A percentile compares a stretch with the other conserved stretches of the same genome.
These are phyloP conservation scores for Actinomortierella ambigua DNA, from an alignment of 371 early-diverging fungal species.

Conservation along the genomic window DNA sequence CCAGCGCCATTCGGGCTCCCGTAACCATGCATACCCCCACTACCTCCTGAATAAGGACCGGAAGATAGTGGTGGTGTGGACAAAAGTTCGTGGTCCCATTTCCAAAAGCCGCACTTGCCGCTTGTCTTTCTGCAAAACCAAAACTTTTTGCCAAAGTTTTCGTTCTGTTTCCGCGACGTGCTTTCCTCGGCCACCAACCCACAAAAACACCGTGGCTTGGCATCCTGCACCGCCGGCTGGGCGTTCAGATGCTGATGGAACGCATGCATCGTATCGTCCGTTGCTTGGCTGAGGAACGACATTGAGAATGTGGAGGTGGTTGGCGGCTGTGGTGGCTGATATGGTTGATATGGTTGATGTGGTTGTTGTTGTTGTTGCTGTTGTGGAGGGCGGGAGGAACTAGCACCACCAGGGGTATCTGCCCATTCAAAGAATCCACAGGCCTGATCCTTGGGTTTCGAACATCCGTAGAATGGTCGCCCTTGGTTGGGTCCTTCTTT, in stretches of 20 bases:
- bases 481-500: constrained; percentile 73
- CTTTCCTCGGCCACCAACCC: constrained; percentile 47
- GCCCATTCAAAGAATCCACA: constrained; percentile 62
- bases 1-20: no score
- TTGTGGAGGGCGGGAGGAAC: neutral
- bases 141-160: constrained; percentile 54
- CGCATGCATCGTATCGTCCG: constrained; percentile 12
- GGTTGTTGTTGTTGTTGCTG: neutral
- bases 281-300: neutral
- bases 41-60: no score
- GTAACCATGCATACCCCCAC: no score
- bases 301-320: neutral
- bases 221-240: constrained; percentile 8
- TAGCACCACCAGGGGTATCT: constrained; percentile 31
- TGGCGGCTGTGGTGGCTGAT: neutral
- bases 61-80: no score
- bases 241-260: constrained; percentile 17
- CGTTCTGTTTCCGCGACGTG: constrained; percentile 48
- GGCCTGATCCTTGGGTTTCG: constrained; percentile 40
- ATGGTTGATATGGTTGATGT: neutral
- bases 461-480: constrained; percentile 55
- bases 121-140: constrained; percentile 52
- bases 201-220: constrained; percentile 59
- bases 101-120: constrained; percentile 58
- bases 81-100: constrained; percentile 59